Evolutionary conservation across 2,329 filamentous ascomycete genomes (phyloP).

Genomic region (Drechslerella stenobrocha): DNA sequence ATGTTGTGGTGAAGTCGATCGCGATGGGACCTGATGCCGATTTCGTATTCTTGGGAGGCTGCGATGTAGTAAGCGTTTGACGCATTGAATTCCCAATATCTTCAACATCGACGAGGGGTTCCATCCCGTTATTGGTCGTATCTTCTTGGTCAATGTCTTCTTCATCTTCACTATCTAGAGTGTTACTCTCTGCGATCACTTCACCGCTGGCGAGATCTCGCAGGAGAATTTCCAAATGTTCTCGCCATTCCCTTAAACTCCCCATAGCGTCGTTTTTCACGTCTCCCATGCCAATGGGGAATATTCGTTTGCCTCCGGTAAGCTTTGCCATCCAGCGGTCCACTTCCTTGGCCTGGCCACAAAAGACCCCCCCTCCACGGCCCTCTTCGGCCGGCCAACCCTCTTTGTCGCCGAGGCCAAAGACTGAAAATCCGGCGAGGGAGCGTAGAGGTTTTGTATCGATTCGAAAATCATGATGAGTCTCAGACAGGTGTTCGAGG

Average conservation of each 20-base stretch:
- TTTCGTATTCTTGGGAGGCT: conserved; percentile 63
- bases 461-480: conserved; percentile 94
- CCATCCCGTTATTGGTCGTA: conserved; percentile 16
- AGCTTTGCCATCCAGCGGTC: conserved; percentile 98
- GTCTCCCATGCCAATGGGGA: conserved; percentile 84
- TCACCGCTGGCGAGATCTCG: conserved; percentile 57
- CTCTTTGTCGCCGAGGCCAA: conserved; percentile 87
- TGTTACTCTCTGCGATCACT: conserved; percentile 50
- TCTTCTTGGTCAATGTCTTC: conserved; percentile 49
- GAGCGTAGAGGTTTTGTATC: conserved; percentile 79
- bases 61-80: conserved; percentile 5
- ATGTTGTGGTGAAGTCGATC: conserved; percentile 77
- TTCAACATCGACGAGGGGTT: conserved; percentile 52
- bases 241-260: conserved; percentile 74
- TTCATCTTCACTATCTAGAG: conserved; percentile 50
- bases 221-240: conserved; percentile 73
- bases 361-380: conserved; percentile 63
- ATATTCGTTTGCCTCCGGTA: conserved; percentile 72
- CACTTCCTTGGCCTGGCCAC: conserved; percentile 84
- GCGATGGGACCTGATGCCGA: conserved; percentile 64
- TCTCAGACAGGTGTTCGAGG: conserved; percentile 83
- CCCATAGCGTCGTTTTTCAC: conserved; percentile 60
- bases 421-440: conserved; percentile 85
- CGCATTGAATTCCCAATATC: conserved; percentile 52
- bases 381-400: conserved; percentile 89